phyloP scores from a whole-genome alignment of 345 rosid species.

The Balakata baccata region DNA sequence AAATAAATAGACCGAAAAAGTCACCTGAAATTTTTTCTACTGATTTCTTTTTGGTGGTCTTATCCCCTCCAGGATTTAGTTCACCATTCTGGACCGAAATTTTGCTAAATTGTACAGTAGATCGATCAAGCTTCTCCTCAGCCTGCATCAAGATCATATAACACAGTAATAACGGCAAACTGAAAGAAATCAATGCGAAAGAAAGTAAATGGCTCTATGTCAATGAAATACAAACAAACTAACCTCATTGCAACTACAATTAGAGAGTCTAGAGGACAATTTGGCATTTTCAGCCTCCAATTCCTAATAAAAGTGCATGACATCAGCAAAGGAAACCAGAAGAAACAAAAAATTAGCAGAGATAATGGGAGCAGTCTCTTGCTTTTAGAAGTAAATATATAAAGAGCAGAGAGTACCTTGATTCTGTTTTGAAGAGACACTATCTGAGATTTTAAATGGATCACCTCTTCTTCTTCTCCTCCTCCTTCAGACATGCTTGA shows the following conservation, averaged over 20 bases:
- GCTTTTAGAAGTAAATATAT: neutral
- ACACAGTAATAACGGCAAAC: slow-evolving; percentile 1
- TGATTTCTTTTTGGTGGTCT: slow-evolving; percentile 30
- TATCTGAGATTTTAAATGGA: slow-evolving; percentile 20
- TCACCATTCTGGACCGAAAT: slow-evolving; percentile 25
- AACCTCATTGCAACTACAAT: slow-evolving; percentile 58
- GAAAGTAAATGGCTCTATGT: neutral
- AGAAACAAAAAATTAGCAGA: neutral
- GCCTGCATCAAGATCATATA: slow-evolving; percentile 28
- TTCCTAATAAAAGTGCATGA: slow-evolving; percentile 39
- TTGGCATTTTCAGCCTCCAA: slow-evolving; percentile 57
- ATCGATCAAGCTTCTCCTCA: slow-evolving; percentile 32
- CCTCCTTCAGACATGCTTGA: slow-evolving; percentile 1
- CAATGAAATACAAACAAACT: neutral
- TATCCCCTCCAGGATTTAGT: slow-evolving; percentile 22
- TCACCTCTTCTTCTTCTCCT: neutral
- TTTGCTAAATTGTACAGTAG: slow-evolving; percentile 14
- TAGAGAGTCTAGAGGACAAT: slow-evolving; percentile 46
- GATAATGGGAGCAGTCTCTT: neutral
- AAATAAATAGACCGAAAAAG: neutral
- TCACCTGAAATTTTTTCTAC: slow-evolving; percentile 32
- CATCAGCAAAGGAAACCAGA: neutral
- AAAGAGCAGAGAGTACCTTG: slow-evolving; percentile 16
- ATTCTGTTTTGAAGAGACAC: slow-evolving; percentile 26
- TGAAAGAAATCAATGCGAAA: neutral